Evolutionary conservation across 192 early-diverging fungal species (phyloP), one percentile per base, ranked within the genome.

Genomic region (Gonapodya sp.): DNA sequence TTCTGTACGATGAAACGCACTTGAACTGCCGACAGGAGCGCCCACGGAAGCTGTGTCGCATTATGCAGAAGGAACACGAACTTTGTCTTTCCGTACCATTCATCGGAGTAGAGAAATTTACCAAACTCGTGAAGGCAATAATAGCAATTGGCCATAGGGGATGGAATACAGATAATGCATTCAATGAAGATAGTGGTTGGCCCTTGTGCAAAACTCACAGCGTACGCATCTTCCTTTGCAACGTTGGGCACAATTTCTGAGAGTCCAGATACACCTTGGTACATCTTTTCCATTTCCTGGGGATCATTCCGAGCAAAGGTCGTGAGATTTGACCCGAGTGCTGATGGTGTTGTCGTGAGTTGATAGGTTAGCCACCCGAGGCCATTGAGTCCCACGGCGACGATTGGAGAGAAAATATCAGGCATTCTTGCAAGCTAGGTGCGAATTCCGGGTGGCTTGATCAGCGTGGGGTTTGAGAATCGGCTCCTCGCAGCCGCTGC

Each of bases 221-320:
- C 34, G 31, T 77, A 77, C 75, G 75, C 75, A 33, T 77, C 75
- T 2, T 77, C 75, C 75, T 2, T 77, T 34, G 75, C 34, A 8
- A 31, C 31, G 30, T 34, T 33, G 8, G 75, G 75, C 2, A 33
- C 31, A 8, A 77, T 18, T 18, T 31, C 8, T 33, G 75, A 16
- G 75, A 77, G 18, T 8, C 8, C 8, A 14, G 8, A 31, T 8
- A 32, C 8, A 8, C 30, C 18, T 16, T 77, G 8, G 75, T 16
- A 77, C 30, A 77, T 77, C 8, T 16, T 33, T 2, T 77, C 75
- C 75, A 77, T 77, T 8, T 77, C 75, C 8, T 77, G 8, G 30
- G 75, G 75, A 14, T 34, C 30, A 8, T 34, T 34, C 30, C 34
- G 18, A 14, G 30, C 34, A 34, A 77, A 77, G 18, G 18, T 77